Base-by-base conservation (phyloP, 1,284 basidiomycete genomes). In the Stygiomarasmius scandens region DNA sequence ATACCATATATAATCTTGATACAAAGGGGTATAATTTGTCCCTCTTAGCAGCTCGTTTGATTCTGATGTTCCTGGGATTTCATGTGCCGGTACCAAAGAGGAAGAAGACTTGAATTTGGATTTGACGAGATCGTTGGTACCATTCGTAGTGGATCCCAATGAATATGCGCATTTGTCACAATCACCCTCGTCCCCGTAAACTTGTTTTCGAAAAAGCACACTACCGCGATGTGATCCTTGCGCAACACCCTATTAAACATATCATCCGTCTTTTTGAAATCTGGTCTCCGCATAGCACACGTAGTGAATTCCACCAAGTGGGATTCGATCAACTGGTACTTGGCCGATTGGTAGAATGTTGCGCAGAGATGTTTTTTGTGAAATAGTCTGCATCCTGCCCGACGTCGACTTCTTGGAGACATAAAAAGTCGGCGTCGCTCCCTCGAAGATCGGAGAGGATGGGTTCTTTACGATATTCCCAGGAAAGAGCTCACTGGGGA, bases 231-330 rank as follows among this genome's bases (percentile, higher is more conserved):
- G 70, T 98, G 90, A 75, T 98, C 97, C 72, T 96, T 95, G 62
- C 92, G 92, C 70, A 98, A 87, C 58, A 99, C 95, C 53, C 97
- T 93, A 71, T 98, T 98, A 83, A 98, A 99, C 95, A 99, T 96
- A 76, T 98, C 96, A 69, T 99, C 95, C 3, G 96, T 97, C 80
- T 95, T 96, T 77, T 96, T 95, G 77, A 98, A 96, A 71, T 99
- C 96, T 44, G 90, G 85, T 52, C 95, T 89, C 68, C 95, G 91
- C 82, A 98, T 92, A 6, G 96, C 96, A 59, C 96, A 84, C 57
- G 93, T 86, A 72, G 91, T 94, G 78, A 96, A 99, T 73, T 99
- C 97, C 71, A 99, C 85, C 44, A 96, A 84, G 62, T 96, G 92
- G 67, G 93, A 93, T 78, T 99, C 96, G 57, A 99, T 90, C 46